A percentile compares a stretch with the other conserved stretches of the same genome.
phyloP scores from a whole-genome alignment of 352 stramenopile genomes.

The Phytophthora sansomeana region DNA sequence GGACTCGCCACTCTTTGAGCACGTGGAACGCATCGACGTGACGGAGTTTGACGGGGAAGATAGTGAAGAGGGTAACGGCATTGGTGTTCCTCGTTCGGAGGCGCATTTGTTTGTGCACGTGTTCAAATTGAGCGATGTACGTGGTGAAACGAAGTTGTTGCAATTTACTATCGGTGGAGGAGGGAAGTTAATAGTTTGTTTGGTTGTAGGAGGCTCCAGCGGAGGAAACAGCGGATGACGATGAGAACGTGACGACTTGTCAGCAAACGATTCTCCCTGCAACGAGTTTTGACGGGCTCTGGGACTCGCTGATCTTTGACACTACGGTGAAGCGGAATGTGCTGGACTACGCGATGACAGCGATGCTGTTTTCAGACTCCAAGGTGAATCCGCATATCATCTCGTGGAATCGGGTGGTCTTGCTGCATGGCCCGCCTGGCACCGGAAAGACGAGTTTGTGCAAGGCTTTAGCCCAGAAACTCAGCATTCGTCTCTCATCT shows the following conservation, averaged over 20 bases:
- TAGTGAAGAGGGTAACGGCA: slow-evolving; percentile 2
- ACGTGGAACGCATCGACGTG: slow-evolving; percentile 53
- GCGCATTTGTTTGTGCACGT: slow-evolving; percentile 70
- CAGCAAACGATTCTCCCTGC: slow-evolving; percentile 82
- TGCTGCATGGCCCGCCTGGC: slow-evolving; percentile 93
- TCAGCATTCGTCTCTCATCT: slow-evolving; percentile 86
- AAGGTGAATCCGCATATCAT: slow-evolving; percentile 91
- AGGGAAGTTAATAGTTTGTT: neutral
- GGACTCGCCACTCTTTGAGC: slow-evolving; percentile 31
- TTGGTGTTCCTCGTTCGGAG: slow-evolving; percentile 33
- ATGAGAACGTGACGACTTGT: slow-evolving; percentile 84
- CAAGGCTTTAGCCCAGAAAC: slow-evolving; percentile 93
- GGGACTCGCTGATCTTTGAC: slow-evolving; percentile 90
- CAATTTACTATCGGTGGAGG: neutral
- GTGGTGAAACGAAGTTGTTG: slow-evolving; percentile 11
- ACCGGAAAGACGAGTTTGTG: slow-evolving; percentile 94
- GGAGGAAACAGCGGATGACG: slow-evolving; percentile 82
- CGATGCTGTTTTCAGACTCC: slow-evolving; percentile 90
- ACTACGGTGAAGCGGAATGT: slow-evolving; percentile 78
- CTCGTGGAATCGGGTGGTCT: slow-evolving; percentile 92
- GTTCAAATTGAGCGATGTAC: slow-evolving; percentile 77
- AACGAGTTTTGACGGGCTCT: slow-evolving; percentile 71
- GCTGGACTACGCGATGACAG: slow-evolving; percentile 90
- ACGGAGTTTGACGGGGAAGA: slow-evolving; percentile 45
- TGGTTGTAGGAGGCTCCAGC: slow-evolving; percentile 57